A percentile compares a stretch with the other conserved stretches of the same genome.
Evolutionary conservation across 805 yeast genomes (phyloP).

Genomic region (Candida vaughaniae): DNA sequence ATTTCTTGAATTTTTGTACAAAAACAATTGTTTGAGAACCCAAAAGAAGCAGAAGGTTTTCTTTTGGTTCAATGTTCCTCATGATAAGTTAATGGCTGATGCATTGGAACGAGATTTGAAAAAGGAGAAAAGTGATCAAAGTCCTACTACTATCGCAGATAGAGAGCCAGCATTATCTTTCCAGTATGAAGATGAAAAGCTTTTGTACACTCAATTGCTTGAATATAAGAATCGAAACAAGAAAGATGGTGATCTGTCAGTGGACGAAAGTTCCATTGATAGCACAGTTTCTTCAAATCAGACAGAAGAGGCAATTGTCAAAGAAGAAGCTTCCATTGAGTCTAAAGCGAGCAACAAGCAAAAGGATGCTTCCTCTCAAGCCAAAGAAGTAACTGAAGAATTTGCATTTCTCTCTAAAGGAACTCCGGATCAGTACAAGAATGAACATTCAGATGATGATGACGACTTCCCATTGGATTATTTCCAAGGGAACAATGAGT

Average conservation of each 20-base stretch:
- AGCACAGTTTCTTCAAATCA: slow-evolving; percentile 8
- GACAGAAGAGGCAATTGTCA: slow-evolving; percentile 11
- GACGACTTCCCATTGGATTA: slow-evolving; percentile 76
- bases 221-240: slow-evolving; percentile 11
- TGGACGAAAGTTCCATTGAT: slow-evolving; percentile 8
- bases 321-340: not conserved
- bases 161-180: slow-evolving; percentile 82
- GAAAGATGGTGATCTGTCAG: slow-evolving; percentile 8
- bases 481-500: slow-evolving; percentile 34
- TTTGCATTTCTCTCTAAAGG: slow-evolving; percentile 17
- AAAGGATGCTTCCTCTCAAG: too few species aligned
- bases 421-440: slow-evolving; percentile 29
- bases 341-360: slow-evolving; percentile 10
- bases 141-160: slow-evolving; percentile 69
- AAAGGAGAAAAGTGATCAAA: slow-evolving; percentile 61
- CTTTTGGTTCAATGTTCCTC: slow-evolving; percentile 95
- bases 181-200: slow-evolving; percentile 52
- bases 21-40: slow-evolving; percentile 84
- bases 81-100: slow-evolving; percentile 87
- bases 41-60: slow-evolving; percentile 97
- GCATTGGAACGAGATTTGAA: slow-evolving; percentile 91
- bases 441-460: slow-evolving; percentile 53
- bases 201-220: slow-evolving; percentile 55
- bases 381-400: slow-evolving; percentile 13
- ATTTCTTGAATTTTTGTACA: slow-evolving; percentile 79